phyloP scores from a whole-genome alignment of 805 yeast species.

The Hanseniaspora thailandica region DNA sequence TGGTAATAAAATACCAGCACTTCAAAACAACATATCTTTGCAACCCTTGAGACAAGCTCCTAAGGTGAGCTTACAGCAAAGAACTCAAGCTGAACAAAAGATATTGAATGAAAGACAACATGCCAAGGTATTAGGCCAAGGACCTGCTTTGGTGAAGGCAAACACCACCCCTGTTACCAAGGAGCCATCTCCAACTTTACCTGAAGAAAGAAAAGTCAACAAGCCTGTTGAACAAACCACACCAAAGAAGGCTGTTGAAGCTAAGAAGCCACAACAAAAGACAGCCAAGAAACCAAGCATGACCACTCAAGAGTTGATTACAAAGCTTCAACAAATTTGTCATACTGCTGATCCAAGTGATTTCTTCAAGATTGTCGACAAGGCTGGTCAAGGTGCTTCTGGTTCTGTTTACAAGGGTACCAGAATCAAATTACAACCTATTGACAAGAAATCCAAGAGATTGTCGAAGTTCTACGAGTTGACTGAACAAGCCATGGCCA shows the following conservation, averaged over 20 bases:
- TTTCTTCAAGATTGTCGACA: slow-evolving; percentile 60
- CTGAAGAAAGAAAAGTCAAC: neutral
- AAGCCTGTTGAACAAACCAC: neutral
- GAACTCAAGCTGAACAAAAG: slow-evolving; percentile 10
- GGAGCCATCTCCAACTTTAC: slow-evolving; percentile 7
- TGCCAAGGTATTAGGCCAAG: neutral
- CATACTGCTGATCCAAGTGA: slow-evolving; percentile 78
- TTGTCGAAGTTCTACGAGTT: slow-evolving; percentile 18
- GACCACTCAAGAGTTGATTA: slow-evolving; percentile 80
- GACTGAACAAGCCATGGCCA: slow-evolving; percentile 23
- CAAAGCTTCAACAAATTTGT: slow-evolving; percentile 71
- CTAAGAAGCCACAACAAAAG: slow-evolving; percentile 19
- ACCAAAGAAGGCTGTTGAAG: slow-evolving; percentile 8
- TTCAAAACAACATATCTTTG: slow-evolving; percentile 1
- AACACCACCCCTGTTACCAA: slow-evolving; percentile 22
- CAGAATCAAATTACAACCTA: slow-evolving; percentile 36
- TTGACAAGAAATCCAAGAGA: slow-evolving; percentile 15
- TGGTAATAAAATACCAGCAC: neutral
- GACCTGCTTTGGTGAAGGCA: slow-evolving; percentile 12
- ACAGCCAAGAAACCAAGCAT: slow-evolving; percentile 44
- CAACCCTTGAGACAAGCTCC: slow-evolving; percentile 16
- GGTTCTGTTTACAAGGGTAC: slow-evolving; percentile 89
- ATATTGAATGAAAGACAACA: neutral
- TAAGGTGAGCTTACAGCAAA: slow-evolving; percentile 15
- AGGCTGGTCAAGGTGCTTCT: slow-evolving; percentile 96